Percentiles rank a stretch among this genome's conserved stretches.
Conservation (phyloP, 1,284 basidiomycete genomes). For the Heterobasidion parviporum region DNA sequence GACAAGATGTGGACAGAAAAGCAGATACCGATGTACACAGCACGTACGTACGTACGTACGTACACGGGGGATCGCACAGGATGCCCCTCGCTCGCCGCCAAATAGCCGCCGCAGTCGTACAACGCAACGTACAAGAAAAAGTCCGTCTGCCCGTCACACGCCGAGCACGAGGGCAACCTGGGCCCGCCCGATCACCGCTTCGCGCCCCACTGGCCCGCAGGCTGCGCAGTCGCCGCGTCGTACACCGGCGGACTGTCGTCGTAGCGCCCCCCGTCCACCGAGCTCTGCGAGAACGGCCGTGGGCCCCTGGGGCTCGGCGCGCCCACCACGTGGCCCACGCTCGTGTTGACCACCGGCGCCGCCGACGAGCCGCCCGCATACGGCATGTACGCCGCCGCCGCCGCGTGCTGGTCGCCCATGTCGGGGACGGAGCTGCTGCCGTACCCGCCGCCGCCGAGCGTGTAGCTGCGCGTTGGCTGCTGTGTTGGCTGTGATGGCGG, state of each 20-base stretch:
- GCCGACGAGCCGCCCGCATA: slow-evolving; percentile 9
- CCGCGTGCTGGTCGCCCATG: slow-evolving; percentile 1
- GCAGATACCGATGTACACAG: no score
- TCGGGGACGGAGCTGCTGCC: slow-evolving; percentile 35
- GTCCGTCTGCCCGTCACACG: no score
- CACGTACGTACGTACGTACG: no score
- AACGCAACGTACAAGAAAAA: no score
- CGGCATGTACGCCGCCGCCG: slow-evolving; percentile 4
- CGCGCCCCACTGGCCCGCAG: slow-evolving; percentile 43
- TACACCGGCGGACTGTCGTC: slow-evolving; percentile 57
- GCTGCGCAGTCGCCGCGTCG: slow-evolving; percentile 41
- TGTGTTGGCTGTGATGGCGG: slow-evolving; percentile 12
- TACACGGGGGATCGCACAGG: no score
- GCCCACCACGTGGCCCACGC: slow-evolving; percentile 12
- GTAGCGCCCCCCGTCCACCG: slow-evolving; percentile 6
- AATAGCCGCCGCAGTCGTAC: no score
- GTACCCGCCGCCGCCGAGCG: slow-evolving; percentile 51
- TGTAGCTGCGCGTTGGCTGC: slow-evolving; percentile 34
- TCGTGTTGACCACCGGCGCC: slow-evolving; percentile 16
- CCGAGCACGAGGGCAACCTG: no score
- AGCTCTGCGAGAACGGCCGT: slow-evolving; percentile 6
- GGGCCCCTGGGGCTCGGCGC: slow-evolving; percentile 10
- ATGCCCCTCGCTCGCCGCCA: no score
- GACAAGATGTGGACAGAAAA: no score
- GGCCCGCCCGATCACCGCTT: slow-evolving; percentile 18